These are phyloP conservation scores for Xylaria sp. DNA, from an alignment of 2,329 filamentous ascomycete genomes.

Conservation along the genomic window DNA sequence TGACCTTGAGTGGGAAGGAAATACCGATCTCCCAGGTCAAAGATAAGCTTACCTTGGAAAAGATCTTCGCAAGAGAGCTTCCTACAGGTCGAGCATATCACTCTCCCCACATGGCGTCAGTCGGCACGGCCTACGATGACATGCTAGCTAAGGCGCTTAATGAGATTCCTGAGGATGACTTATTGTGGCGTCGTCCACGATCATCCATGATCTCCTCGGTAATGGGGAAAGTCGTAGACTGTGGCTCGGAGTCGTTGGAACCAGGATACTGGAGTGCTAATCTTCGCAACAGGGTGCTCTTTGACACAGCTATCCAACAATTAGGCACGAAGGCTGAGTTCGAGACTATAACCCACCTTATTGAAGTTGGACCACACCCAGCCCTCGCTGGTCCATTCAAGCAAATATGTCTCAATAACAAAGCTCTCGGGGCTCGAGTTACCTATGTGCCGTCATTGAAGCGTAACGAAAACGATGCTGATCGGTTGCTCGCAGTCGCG, in stretches of 20 bases:
- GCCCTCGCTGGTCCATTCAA: slow-evolving; percentile 50
- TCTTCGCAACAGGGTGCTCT: slow-evolving; percentile 43
- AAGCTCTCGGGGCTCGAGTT: slow-evolving; percentile 32
- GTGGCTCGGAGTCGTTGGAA: slow-evolving; percentile 17
- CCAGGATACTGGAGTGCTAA: slow-evolving; percentile 46
- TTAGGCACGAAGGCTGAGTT: slow-evolving; percentile 50
- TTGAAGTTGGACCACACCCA: slow-evolving; percentile 51
- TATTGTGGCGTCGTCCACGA: slow-evolving; percentile 32
- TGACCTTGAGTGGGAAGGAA: slow-evolving; percentile 61
- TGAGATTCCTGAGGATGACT: slow-evolving; percentile 34
- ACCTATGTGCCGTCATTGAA: slow-evolving; percentile 42
- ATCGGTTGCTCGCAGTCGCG: slow-evolving; percentile 41
- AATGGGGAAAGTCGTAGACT: slow-evolving; percentile 33
- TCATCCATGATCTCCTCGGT: slow-evolving; percentile 45
- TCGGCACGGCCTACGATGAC: slow-evolving; percentile 50
- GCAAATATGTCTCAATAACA: slow-evolving; percentile 48
- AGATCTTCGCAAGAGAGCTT: slow-evolving; percentile 60
- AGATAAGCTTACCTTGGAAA: slow-evolving; percentile 54
- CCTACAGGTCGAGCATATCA: slow-evolving; percentile 56
- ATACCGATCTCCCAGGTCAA: slow-evolving; percentile 55
- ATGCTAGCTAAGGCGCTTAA: slow-evolving; percentile 26
- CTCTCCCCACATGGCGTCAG: slow-evolving; percentile 56
- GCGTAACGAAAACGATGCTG: slow-evolving; percentile 41
- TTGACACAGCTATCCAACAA: slow-evolving; percentile 53
- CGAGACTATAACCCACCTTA: slow-evolving; percentile 40